Evolutionary conservation across 108 stramenopile species (phyloP).

Genomic region (Schizochytrium sp.): DNA sequence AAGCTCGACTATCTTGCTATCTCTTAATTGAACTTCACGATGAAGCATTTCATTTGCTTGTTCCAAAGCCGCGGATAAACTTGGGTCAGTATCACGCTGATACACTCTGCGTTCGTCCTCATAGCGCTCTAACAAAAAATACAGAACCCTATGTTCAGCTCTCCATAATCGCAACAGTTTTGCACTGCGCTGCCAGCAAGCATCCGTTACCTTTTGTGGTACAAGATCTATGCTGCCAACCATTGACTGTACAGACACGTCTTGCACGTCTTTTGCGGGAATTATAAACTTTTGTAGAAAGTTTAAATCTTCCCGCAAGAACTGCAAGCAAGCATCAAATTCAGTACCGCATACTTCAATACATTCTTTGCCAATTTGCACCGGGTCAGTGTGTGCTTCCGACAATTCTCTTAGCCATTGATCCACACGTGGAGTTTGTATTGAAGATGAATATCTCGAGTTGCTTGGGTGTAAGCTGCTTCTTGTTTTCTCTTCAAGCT

Average conservation of each 20-base stretch:
- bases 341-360: conserved; percentile 17
- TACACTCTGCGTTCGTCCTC: neutral
- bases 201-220: neutral
- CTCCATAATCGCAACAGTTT: conserved; percentile 34
- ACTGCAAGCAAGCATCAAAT: conserved; percentile 8
- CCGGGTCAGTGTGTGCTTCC: neutral
- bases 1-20: neutral
- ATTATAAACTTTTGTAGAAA: neutral
- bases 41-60: neutral
- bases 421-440: neutral
- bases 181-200: neutral
- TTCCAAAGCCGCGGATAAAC: neutral
- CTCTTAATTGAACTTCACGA: neutral
- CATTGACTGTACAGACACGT: neutral
- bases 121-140: conserved; percentile 13
- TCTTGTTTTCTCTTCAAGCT: neutral
- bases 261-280: neutral
- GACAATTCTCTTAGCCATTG: neutral
- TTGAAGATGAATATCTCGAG: neutral
- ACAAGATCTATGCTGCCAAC: neutral
- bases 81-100: neutral
- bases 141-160: neutral
- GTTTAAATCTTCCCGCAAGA: neutral
- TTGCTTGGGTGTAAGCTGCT: neutral
- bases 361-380: neutral